Conservation (phyloP, 2,329 filamentous ascomycete genomes). For the Cercospora janseana region DNA sequence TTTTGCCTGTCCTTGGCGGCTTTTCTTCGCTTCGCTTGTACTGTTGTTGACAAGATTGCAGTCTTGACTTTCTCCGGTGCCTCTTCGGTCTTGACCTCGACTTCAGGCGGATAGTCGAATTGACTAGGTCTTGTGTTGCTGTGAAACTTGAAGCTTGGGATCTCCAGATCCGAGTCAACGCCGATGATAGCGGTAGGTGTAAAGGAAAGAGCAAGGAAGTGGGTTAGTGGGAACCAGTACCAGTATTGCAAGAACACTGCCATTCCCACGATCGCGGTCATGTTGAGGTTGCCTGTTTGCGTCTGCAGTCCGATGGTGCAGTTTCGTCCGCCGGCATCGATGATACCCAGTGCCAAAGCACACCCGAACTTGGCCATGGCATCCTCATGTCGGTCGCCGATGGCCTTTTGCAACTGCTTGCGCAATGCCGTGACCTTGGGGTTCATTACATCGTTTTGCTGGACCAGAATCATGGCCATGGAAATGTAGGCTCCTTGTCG, state of each 20-base stretch:
- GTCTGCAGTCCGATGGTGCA: constrained; percentile 98
- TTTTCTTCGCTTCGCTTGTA: constrained; percentile 91
- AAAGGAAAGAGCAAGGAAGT: constrained; percentile 94
- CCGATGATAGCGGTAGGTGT: constrained; percentile 96
- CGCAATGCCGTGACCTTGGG: constrained; percentile 88
- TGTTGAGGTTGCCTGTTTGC: constrained; percentile 96
- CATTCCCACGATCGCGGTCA: constrained; percentile 97
- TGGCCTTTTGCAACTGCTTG: constrained; percentile 90
- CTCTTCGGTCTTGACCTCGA: constrained; percentile 91
- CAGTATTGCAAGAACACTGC: constrained; percentile 98
- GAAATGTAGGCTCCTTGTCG: constrained; percentile 93
- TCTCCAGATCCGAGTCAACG: constrained; percentile 88
- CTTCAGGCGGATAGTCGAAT: constrained; percentile 96
- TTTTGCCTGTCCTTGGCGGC: constrained; percentile 91
- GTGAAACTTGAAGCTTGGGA: constrained; percentile 92
- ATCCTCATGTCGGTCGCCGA: constrained; percentile 93
- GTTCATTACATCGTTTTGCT: constrained; percentile 98
- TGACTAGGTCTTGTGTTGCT: constrained; percentile 91
- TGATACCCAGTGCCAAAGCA: constrained; percentile 90
- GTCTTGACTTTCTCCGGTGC: constrained; percentile 92
- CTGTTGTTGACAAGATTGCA: constrained; percentile 92
- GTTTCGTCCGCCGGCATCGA: constrained; percentile 95
- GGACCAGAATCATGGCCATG: constrained; percentile 97
- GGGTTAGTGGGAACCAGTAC: constrained; percentile 99
- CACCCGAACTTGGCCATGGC: constrained; percentile 99